These are phyloP conservation scores for Aspergillus chevalieri DNA, from an alignment of 2,329 filamentous ascomycete species.

Conservation along the genomic window DNA sequence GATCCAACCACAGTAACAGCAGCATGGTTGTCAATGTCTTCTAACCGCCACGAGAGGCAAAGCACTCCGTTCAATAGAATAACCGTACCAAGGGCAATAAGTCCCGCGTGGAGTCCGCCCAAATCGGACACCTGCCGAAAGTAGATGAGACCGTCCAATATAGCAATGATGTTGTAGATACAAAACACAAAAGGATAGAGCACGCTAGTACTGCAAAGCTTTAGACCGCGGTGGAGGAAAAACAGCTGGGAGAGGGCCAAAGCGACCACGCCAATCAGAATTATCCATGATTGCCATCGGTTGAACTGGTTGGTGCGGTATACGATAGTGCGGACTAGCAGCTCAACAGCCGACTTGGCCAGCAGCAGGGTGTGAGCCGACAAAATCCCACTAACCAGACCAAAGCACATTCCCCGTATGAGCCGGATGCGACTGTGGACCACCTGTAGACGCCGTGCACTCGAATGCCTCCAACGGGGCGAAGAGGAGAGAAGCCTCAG, in stretches of 20 bases:
- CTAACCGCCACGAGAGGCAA: conserved; percentile 87
- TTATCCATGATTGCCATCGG: conserved; percentile 90
- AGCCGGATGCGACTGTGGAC: conserved; percentile 63
- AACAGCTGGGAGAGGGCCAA: conserved; percentile 88
- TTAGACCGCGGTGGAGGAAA: conserved; percentile 87
- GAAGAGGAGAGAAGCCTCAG: conserved; percentile 33
- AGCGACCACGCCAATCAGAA: conserved; percentile 71
- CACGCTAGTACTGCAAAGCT: conserved; percentile 90
- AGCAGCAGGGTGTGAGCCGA: conserved; percentile 90
- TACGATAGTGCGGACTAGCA: conserved; percentile 78
- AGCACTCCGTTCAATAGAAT: conserved; percentile 84
- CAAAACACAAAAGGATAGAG: conserved; percentile 97
- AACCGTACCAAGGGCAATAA: conserved; percentile 76
- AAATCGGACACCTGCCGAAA: conserved; percentile 84
- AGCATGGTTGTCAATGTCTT: conserved; percentile 49
- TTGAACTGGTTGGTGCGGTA: conserved; percentile 90
- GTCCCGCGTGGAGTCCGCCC: conserved; percentile 61
- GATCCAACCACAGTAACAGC: conserved; percentile 44
- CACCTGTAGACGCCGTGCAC: conserved; percentile 30
- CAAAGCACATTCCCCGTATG: conserved; percentile 77
- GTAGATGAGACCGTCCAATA: conserved; percentile 93
- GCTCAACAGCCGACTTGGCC: conserved; percentile 92
- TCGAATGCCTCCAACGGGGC: conserved; percentile 28
- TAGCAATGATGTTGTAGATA: conserved; percentile 98
- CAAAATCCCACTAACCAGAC: conserved; percentile 82